Base-by-base conservation (phyloP, 2,329 filamentous ascomycete genomes). In the Alternaria ventricosa region DNA sequence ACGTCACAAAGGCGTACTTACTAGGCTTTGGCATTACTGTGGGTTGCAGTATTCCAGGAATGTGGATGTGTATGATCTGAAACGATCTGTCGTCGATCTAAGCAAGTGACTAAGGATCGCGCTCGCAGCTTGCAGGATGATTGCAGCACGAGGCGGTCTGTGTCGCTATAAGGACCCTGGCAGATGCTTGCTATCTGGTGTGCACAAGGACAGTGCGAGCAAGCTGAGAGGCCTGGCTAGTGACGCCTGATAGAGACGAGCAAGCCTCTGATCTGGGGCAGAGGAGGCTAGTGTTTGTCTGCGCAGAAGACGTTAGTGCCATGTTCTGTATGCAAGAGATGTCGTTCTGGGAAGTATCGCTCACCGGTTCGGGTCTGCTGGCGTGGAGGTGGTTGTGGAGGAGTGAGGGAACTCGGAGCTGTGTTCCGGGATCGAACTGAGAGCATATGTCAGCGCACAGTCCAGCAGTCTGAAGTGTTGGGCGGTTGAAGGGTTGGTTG, bases 11-110 rank as follows among this genome's bases (percentile, higher is more conserved):
- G 68, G 71, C 67, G 70, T 71, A 79, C 78, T 80, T 79, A 80
- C 78, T 78, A 72, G 76, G 71, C 70, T 71, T 72, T 75, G 75
- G 75, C 76, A 79, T 80, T 68, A 80, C 76, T 79, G 66, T 70
- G 73, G 72, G 77, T 79, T 78, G 75, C 77, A 78, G 64, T 73
- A 67, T 71, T 65, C 66, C 68, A 66, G 76, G 74, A 77, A 74
- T 77, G 75, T 78, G 75, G 75, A 67, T 73, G 71, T 74, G 69
- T 67, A 71, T 64, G 75, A 77, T 79, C 76, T 79, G 77, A 79
- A 79, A 79, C 76, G 72, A 71, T 72, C 66, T 75, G 69, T 73
- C 68, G 74, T 73, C 62, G 72, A 73, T 71, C 69, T 71, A 67
- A 70, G 71, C 74, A 75, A 78, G 72, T 77, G 72, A 76, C 73